Evolutionary conservation across 208 protist genomes (phyloP).

Genomic region (Trypanosoma avium): DNA sequence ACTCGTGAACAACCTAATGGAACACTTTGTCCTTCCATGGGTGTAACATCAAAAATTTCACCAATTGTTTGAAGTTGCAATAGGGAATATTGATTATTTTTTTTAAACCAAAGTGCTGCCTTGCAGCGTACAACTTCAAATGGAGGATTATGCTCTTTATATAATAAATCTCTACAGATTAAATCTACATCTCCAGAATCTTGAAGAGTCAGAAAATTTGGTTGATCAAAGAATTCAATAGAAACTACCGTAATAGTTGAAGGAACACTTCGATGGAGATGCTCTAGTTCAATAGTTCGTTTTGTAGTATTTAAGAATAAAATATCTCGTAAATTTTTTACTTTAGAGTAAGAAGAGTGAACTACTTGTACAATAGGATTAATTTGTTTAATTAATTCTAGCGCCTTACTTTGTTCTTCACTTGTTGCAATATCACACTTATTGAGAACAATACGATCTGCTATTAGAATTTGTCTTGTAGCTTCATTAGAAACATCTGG

Average conservation of each 20-base stretch:
- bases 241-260: constrained; percentile 72
- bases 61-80: constrained; percentile 87
- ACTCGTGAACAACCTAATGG: constrained; percentile 66
- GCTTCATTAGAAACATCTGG: constrained; percentile 66
- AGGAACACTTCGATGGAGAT: constrained; percentile 55
- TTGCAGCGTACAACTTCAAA: constrained; percentile 90
- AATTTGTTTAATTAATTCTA: constrained; percentile 42
- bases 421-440: constrained; percentile 89
- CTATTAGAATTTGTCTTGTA: constrained; percentile 91
- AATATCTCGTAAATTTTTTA: constrained; percentile 65
- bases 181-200: constrained; percentile 52
- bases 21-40: constrained; percentile 75
- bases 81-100: constrained; percentile 48
- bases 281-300: constrained; percentile 36
- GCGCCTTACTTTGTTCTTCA: constrained; percentile 49
- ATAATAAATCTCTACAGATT: constrained; percentile 79
- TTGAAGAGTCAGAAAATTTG: constrained; percentile 42
- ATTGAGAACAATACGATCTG: constrained; percentile 94
- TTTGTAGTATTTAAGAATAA: constrained; percentile 84
- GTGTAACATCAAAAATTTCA: constrained; percentile 77
- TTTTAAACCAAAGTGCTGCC: constrained; percentile 80
- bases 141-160: constrained; percentile 54
- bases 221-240: constrained; percentile 61
- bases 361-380: constrained; percentile 75
- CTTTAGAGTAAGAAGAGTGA: constrained; percentile 46